These are phyloP conservation scores for Neurospora sp. DNA, from an alignment of 495 filamentous ascomycete genomes.

Conservation along the genomic window DNA sequence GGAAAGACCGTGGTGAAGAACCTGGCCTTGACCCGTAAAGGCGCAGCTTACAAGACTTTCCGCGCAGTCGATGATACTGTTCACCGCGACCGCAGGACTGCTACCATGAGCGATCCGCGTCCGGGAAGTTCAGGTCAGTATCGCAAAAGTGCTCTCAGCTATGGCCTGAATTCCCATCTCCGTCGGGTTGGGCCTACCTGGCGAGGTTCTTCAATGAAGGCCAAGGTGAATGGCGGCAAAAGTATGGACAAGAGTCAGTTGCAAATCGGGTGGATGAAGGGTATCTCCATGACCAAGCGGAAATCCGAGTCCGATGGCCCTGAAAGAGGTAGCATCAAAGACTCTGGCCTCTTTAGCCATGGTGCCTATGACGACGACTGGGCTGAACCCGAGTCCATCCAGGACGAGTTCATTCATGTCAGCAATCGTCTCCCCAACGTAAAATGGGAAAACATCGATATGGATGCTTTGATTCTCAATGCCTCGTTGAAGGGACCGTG, in stretches of 20 bases:
- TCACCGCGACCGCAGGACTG: constrained; percentile 29
- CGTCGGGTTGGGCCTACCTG: constrained; percentile 29
- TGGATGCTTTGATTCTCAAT: constrained; percentile 57
- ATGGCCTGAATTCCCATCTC: constrained; percentile 34
- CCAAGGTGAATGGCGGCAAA: constrained; percentile 43
- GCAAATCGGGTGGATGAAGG: constrained; percentile 87
- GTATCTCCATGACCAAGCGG: constrained; percentile 69
- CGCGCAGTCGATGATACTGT: constrained; percentile 49
- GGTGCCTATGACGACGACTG: constrained; percentile 44
- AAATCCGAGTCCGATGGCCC: constrained; percentile 27
- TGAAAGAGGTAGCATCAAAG: constrained; percentile 27
- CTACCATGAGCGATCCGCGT: constrained; percentile 42
- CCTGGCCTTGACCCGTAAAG: constrained; percentile 67
- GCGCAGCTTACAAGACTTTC: constrained; percentile 80
- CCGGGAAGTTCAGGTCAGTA: constrained; percentile 30
- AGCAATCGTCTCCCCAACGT: constrained; percentile 77
- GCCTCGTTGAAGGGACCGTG: constrained; percentile 83
- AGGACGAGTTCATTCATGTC: constrained; percentile 80
- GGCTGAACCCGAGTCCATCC: constrained; percentile 69
- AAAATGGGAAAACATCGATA: constrained; percentile 75
- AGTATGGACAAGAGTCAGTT: constrained; percentile 48
- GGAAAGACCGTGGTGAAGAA: constrained; percentile 54
- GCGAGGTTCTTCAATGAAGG: constrained; percentile 54
- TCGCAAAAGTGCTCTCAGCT: constrained; percentile 33
- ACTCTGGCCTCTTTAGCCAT: constrained; percentile 35